Conservation (phyloP, 2,329 filamentous ascomycete genomes). For the Penicillium sp. region DNA sequence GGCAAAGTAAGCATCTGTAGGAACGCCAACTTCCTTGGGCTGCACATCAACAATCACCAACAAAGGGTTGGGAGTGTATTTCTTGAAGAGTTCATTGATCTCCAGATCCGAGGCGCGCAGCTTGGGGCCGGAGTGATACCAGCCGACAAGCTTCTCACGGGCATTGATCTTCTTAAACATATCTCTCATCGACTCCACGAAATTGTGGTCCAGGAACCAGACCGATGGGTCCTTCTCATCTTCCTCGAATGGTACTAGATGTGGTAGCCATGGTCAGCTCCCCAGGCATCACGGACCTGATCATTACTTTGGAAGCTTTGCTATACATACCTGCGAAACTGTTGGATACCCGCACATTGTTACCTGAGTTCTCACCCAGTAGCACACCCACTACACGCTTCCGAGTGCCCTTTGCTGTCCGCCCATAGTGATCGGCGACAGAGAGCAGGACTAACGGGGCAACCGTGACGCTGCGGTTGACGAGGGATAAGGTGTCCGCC, state of each 20-base stretch:
- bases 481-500: slow-evolving; percentile 91
- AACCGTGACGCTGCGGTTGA: slow-evolving; percentile 92
- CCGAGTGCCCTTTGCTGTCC: slow-evolving; percentile 83
- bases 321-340: slow-evolving; percentile 81
- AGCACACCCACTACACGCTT: slow-evolving; percentile 91
- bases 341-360: slow-evolving; percentile 96
- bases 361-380: slow-evolving; percentile 92
- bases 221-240: slow-evolving; percentile 98
- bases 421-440: slow-evolving; percentile 96
- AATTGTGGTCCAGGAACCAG: slow-evolving; percentile 99
- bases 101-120: slow-evolving; percentile 93
- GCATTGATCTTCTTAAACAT: slow-evolving; percentile 99
- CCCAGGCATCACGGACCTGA: neutral
- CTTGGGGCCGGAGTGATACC: slow-evolving; percentile 99
- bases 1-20: slow-evolving; percentile 98
- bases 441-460: slow-evolving; percentile 97
- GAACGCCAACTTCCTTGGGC: slow-evolving; percentile 95
- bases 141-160: slow-evolving; percentile 96
- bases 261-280: neutral
- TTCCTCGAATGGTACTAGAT: slow-evolving; percentile 91
- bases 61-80: slow-evolving; percentile 94
- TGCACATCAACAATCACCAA: slow-evolving; percentile 98
- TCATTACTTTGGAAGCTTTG: slow-evolving; percentile 15
- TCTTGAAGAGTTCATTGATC: slow-evolving; percentile 99
- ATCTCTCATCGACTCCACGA: slow-evolving; percentile 98